These are phyloP conservation scores for Eimeria acervulina DNA, from an alignment of 169 alveolate species.

Conservation along the genomic window DNA sequence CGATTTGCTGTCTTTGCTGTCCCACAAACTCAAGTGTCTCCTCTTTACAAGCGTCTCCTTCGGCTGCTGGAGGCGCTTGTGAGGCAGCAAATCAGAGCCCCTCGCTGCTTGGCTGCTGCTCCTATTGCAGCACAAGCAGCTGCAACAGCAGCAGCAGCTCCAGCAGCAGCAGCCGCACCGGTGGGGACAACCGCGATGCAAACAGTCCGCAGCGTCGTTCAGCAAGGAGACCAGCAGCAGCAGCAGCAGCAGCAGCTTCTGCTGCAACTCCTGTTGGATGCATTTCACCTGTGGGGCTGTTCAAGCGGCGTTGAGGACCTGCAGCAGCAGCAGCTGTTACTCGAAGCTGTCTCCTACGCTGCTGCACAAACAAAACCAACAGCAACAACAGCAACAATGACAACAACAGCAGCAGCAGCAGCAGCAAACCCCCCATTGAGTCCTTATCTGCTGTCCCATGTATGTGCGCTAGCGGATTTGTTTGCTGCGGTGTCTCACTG, in stretches of 20 bases:
- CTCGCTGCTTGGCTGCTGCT: background rate
- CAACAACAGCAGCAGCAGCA: constrained; percentile 13
- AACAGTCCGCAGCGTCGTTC: background rate
- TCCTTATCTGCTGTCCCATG: background rate
- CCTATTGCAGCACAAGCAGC: background rate
- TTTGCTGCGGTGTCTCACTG: background rate
- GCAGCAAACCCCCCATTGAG: background rate
- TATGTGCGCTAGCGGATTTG: background rate
- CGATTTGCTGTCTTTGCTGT: background rate
- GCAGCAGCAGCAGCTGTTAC: constrained; percentile 9
- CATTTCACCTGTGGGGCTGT: background rate
- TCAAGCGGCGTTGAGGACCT: background rate
- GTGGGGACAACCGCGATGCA: background rate
- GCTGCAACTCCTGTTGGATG: constrained; percentile 19
- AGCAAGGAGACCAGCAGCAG: background rate
- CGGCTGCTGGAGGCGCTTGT: constrained; percentile 32
- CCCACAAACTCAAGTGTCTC: background rate
- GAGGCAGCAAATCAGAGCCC: background rate
- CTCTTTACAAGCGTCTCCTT: background rate
- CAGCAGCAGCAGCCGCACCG: constrained; percentile 13
- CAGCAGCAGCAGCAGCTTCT: constrained; percentile 30
- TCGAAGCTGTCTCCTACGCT: background rate
- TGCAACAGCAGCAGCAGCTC: background rate
- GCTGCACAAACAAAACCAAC: background rate
- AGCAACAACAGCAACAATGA: background rate